phyloP scores from a whole-genome alignment of 768 basidiomycete species.

The Pulveroboletus frians region DNA sequence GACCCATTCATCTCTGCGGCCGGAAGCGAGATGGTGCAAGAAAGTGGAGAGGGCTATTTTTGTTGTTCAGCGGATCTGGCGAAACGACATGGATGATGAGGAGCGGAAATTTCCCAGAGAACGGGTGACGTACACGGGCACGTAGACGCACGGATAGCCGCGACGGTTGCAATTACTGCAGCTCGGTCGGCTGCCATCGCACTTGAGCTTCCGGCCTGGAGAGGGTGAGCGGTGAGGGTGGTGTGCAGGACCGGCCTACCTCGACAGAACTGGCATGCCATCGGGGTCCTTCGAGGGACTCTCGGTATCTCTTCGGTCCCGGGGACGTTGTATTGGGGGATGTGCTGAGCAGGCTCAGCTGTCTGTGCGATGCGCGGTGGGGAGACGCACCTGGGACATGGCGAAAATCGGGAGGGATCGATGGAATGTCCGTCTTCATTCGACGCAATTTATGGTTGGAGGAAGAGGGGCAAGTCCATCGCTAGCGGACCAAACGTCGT shows the following conservation, averaged over 20 bases:
- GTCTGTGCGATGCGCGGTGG: neutral
- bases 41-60: slow-evolving; percentile 23
- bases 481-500: slow-evolving; percentile 26
- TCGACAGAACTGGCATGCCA: slow-evolving; percentile 74
- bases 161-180: slow-evolving; percentile 65
- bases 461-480: slow-evolving; percentile 17
- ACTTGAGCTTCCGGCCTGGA: slow-evolving; percentile 66
- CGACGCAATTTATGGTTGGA: slow-evolving; percentile 28
- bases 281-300: slow-evolving; percentile 47
- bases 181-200: slow-evolving; percentile 58
- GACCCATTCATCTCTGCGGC: slow-evolving; percentile 12
- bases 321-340: slow-evolving; percentile 11
- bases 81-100: neutral
- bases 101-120: slow-evolving; percentile 4
- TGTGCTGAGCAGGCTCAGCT: slow-evolving; percentile 2
- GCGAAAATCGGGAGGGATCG: slow-evolving; percentile 9
- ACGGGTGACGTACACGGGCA: slow-evolving; percentile 55
- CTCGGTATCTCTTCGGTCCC: slow-evolving; percentile 22
- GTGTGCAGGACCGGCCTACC: slow-evolving; percentile 32
- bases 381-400: slow-evolving; percentile 25
- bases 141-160: slow-evolving; percentile 52
- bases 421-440: slow-evolving; percentile 3
- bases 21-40: slow-evolving; percentile 19
- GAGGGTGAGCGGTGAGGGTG: neutral
- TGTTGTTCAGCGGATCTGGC: slow-evolving; percentile 26